phyloP scores from a whole-genome alignment of 306 rosid genomes.

The Boehmeria nivea region DNA sequence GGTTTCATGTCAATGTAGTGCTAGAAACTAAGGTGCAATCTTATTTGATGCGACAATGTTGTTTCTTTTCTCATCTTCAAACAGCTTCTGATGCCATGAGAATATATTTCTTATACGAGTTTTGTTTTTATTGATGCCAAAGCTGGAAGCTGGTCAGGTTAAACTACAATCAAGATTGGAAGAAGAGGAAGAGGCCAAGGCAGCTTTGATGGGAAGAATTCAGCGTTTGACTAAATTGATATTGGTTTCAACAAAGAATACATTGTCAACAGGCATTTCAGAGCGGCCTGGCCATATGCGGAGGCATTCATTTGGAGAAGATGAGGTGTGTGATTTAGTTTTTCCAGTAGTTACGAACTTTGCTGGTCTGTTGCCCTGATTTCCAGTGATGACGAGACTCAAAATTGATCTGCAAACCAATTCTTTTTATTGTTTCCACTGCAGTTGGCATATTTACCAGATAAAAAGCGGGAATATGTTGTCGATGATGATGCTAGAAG shows the following conservation, averaged over 20 bases:
- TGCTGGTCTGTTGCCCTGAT: conserved; percentile 13
- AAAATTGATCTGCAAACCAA: too few relatives aligned
- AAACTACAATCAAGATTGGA: conserved; percentile 75
- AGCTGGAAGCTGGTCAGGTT: conserved; percentile 88
- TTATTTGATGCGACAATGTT: background rate
- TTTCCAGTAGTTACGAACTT: background rate
- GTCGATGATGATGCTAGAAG: conserved; percentile 62
- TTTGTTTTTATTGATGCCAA: conserved; percentile 23
- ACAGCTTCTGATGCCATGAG: background rate
- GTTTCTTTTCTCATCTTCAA: background rate
- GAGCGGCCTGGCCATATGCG: conserved; percentile 60
- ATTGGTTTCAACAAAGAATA: conserved; percentile 70
- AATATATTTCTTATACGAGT: background rate
- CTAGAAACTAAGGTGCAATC: background rate
- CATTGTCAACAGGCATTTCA: conserved; percentile 50
- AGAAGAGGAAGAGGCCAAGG: conserved; percentile 90
- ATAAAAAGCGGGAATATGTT: conserved; percentile 58
- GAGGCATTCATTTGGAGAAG: conserved; percentile 91
- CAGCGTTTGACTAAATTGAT: conserved; percentile 81
- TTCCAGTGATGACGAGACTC: background rate
- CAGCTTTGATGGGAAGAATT: conserved; percentile 89
- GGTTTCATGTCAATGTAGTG: too few relatives aligned
- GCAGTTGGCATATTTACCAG: conserved; percentile 88
- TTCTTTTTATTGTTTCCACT: conserved; percentile 19
- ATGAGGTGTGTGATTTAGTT: conserved; percentile 53